These are phyloP conservation scores for Aureobasidium lini DNA, from an alignment of 2,329 filamentous ascomycete species.

Conservation along the genomic window DNA sequence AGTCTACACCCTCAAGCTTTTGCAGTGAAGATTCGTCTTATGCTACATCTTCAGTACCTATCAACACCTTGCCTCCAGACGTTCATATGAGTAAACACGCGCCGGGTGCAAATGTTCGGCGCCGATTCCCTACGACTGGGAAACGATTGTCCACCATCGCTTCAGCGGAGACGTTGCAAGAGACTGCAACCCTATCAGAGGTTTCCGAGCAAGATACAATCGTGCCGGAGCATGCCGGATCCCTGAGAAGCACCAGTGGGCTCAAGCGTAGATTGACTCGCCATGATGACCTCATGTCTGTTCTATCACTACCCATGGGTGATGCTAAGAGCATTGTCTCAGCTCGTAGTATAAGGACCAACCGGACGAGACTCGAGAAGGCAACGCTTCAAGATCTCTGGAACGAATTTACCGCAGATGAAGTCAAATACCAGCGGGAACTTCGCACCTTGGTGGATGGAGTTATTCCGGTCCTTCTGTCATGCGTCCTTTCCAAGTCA, in stretches of 20 bases:
- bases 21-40: constrained; percentile 27
- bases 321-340: constrained; percentile 65
- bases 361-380: constrained; percentile 57
- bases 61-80: constrained; percentile 26
- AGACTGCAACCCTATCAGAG: constrained; percentile 23
- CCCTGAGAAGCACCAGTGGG: constrained; percentile 22
- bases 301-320: constrained; percentile 64
- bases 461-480: constrained; percentile 85
- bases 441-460: constrained; percentile 89
- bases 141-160: constrained; percentile 52
- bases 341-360: constrained; percentile 68
- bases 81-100: constrained; percentile 22
- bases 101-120: constrained; percentile 14
- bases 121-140: constrained; percentile 44
- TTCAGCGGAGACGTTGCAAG: constrained; percentile 47
- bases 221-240: constrained; percentile 15
- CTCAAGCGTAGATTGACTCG: constrained; percentile 75
- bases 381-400: constrained; percentile 70
- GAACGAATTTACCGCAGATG: constrained; percentile 72
- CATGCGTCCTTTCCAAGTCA: constrained; percentile 68
- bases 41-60: constrained; percentile 29
- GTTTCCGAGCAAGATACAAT: constrained; percentile 18
- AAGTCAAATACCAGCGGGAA: constrained; percentile 81
- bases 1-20: constrained; percentile 7
- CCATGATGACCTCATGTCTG: constrained; percentile 89